A percentile compares a stretch with the other conserved stretches of the same genome.
phyloP scores from a whole-genome alignment of 345 rosid species.

The Lepidium didymum region DNA sequence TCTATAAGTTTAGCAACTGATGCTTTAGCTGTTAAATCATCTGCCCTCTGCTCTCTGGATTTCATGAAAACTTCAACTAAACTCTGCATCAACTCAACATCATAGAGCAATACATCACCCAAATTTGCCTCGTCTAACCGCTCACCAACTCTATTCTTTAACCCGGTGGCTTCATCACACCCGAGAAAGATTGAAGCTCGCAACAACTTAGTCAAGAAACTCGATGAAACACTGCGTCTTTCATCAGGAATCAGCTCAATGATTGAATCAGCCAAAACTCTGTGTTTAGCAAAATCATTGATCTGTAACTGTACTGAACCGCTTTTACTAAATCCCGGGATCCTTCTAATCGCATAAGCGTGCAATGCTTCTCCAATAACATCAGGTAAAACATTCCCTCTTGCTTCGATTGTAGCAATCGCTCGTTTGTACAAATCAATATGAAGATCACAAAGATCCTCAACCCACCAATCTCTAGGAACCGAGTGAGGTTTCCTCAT shows the following conservation, averaged over 20 bases:
- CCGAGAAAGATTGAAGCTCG: constrained; percentile 49
- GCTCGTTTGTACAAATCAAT: constrained; percentile 52
- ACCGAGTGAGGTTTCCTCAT: constrained; percentile 45
- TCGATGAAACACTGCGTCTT: constrained; percentile 36
- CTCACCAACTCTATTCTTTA: constrained; percentile 45
- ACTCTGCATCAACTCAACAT: constrained; percentile 52
- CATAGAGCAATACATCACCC: constrained; percentile 46
- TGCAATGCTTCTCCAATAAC: constrained; percentile 60
- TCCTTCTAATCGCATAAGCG: constrained; percentile 52
- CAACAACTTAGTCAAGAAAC: constrained; percentile 58
- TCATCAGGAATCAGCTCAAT: constrained; percentile 49
- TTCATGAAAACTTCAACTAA: constrained; percentile 44
- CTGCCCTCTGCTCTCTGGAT: constrained; percentile 15
- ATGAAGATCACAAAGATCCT: constrained; percentile 72
- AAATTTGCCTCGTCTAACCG: constrained; percentile 47
- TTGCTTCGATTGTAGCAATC: constrained; percentile 41
- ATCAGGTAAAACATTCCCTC: constrained; percentile 37
- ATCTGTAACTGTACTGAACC: constrained; percentile 41
- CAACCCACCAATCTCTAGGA: constrained; percentile 86
- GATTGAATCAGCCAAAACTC: constrained; percentile 50
- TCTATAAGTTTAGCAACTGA: constrained; percentile 54
- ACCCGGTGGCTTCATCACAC: constrained; percentile 41
- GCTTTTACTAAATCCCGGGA: constrained; percentile 54
- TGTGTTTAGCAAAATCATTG: constrained; percentile 41
- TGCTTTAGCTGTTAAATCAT: constrained; percentile 31